These are phyloP conservation scores for Solanum chacoense DNA, from an alignment of 305 asterid species.

Conservation along the genomic window DNA sequence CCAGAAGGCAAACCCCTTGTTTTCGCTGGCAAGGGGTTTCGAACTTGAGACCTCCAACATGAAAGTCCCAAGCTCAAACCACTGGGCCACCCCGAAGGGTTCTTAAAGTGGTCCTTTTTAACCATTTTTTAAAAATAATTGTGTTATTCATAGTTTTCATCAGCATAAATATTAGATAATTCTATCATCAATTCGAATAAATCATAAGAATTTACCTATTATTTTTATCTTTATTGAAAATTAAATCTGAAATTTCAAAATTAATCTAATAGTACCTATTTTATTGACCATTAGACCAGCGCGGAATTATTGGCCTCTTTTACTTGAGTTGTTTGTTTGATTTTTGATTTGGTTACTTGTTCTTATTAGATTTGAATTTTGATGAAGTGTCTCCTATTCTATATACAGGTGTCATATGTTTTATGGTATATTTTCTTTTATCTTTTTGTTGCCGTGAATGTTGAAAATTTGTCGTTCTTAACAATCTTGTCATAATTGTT, in stretches of 20 bases:
- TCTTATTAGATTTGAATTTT: background rate
- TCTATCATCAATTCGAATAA: background rate
- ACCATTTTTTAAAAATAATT: background rate
- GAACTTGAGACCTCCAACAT: no score
- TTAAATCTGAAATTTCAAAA: background rate
- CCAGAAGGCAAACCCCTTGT: no score
- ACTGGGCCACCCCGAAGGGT: no score
- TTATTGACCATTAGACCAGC: background rate
- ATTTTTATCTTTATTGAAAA: background rate
- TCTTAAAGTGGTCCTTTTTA: background rate
- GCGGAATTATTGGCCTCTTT: background rate
- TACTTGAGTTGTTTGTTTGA: background rate
- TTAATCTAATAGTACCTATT: no score
- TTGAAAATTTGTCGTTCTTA: background rate
- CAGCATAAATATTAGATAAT: background rate
- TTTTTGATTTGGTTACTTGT: background rate
- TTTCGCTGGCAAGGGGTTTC: no score
- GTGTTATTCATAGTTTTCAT: background rate
- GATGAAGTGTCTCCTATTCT: background rate
- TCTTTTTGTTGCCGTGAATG: background rate
- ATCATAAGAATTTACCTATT: background rate
- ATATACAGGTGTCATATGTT: background rate
- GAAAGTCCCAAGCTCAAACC: no score
- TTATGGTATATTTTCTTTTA: background rate
- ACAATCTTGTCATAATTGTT: background rate